Conservation (phyloP, 2,329 filamentous ascomycete genomes). For the Aspergillus bombycis region DNA sequence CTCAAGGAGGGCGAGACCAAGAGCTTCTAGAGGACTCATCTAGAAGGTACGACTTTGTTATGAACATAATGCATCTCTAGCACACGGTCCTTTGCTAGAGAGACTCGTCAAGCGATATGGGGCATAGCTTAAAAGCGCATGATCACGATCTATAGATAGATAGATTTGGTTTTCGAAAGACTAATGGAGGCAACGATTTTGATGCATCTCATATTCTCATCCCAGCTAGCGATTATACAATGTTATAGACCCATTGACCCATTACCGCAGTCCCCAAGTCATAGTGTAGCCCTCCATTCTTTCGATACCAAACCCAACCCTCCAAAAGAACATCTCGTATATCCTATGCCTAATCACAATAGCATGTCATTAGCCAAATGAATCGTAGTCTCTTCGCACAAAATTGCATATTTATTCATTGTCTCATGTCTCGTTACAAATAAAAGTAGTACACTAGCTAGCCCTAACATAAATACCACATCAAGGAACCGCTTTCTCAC, state of each 20-base stretch:
- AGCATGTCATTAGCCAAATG: neutral
- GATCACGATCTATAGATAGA: constrained; percentile 16
- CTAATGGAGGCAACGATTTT: constrained; percentile 18
- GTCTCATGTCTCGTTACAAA: neutral
- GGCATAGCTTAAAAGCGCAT: neutral
- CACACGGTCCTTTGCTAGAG: neutral
- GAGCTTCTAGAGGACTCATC: constrained; percentile 36
- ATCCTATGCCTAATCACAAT: neutral
- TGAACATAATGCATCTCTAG: neutral
- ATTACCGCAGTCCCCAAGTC: too few species aligned
- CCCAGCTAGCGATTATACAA: neutral
- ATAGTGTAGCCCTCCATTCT: too few species aligned
- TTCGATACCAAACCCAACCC: neutral
- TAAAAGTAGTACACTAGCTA: neutral
- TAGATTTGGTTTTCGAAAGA: constrained; percentile 14
- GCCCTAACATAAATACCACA: neutral
- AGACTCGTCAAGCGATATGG: neutral
- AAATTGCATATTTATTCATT: neutral
- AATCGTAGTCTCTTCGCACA: neutral
- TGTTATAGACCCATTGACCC: too few species aligned
- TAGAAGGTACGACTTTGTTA: neutral
- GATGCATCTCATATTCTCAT: constrained; percentile 6
- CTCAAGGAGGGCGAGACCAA: constrained; percentile 82
- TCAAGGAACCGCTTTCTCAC: neutral
- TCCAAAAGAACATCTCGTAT: neutral